phyloP scores from a whole-genome alignment of 1,284 basidiomycete species.

The Meripilus lineatus region DNA sequence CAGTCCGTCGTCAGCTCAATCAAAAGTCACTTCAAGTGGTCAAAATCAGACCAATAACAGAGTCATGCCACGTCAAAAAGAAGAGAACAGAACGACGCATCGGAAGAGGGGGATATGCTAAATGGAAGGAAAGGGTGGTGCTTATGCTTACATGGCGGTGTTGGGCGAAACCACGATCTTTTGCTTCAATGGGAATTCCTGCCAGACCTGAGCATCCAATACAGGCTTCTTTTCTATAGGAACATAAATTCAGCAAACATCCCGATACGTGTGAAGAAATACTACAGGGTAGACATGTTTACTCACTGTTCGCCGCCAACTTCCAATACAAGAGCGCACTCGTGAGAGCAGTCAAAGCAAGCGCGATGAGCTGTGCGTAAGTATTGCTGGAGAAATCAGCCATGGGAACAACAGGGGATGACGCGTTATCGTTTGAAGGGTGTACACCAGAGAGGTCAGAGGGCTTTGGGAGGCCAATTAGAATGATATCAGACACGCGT shows the following conservation, averaged over 20 bases:
- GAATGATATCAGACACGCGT: constrained; percentile 54
- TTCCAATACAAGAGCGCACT: constrained; percentile 39
- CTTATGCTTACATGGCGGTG: constrained; percentile 74
- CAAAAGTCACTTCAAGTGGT: no score
- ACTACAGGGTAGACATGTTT: not conserved
- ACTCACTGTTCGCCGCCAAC: constrained; percentile 33
- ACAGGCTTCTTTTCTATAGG: constrained; percentile 57
- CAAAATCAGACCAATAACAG: no score
- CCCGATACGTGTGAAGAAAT: not conserved
- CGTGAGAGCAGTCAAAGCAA: constrained; percentile 33
- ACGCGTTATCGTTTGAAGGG: no score
- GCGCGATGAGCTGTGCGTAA: constrained; percentile 31
- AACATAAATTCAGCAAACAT: no score
- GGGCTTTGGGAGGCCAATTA: constrained; percentile 46
- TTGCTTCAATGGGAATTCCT: constrained; percentile 76
- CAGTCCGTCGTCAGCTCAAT: constrained; percentile 8
- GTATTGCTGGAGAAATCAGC: constrained; percentile 12
- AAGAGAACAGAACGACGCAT: not conserved
- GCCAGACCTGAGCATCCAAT: constrained; percentile 74
- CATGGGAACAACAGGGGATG: constrained; percentile 17
- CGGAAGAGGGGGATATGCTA: not conserved
- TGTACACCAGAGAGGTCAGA: no score
- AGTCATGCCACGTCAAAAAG: constrained; percentile 1
- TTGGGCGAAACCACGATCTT: constrained; percentile 92
- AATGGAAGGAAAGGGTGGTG: constrained; percentile 4